Percentiles rank a stretch among this genome's conserved stretches.
Conservation (phyloP, 2,329 filamentous ascomycete genomes). For the Ophiostoma sp. region DNA sequence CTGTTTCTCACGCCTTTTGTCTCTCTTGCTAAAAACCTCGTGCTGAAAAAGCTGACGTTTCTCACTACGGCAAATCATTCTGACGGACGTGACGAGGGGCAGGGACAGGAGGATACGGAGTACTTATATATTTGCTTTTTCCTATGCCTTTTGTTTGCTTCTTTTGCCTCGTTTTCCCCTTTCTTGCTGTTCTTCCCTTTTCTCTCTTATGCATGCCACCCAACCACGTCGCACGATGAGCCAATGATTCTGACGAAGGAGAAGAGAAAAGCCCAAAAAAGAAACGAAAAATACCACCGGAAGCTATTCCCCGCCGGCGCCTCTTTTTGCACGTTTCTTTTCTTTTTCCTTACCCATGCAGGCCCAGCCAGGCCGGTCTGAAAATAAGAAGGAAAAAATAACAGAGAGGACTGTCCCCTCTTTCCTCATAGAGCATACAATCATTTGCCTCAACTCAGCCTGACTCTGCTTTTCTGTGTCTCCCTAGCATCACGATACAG, state of each 20-base stretch:
- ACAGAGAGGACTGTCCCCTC: no score
- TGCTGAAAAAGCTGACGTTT: neutral
- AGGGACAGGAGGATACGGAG: neutral
- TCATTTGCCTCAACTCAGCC: neutral
- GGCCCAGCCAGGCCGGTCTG: neutral
- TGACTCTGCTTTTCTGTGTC: neutral
- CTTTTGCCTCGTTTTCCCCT: neutral
- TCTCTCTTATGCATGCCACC: slow-evolving; percentile 2
- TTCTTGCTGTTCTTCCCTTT: neutral
- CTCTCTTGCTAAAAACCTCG: neutral
- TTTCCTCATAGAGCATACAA: neutral
- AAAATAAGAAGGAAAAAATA: neutral
- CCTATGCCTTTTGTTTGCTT: neutral
- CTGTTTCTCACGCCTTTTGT: neutral
- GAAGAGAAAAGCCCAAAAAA: neutral
- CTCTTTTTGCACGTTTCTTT: neutral
- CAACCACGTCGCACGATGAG: slow-evolving; percentile 8
- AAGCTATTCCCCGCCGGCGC: neutral
- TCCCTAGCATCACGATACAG: no score
- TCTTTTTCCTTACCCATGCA: neutral
- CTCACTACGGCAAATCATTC: neutral
- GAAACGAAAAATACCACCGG: neutral
- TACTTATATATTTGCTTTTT: neutral
- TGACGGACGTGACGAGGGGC: neutral
- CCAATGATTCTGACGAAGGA: neutral